phyloP scores from a whole-genome alignment of 371 early-diverging fungal species.

The Massospora cicadina region DNA sequence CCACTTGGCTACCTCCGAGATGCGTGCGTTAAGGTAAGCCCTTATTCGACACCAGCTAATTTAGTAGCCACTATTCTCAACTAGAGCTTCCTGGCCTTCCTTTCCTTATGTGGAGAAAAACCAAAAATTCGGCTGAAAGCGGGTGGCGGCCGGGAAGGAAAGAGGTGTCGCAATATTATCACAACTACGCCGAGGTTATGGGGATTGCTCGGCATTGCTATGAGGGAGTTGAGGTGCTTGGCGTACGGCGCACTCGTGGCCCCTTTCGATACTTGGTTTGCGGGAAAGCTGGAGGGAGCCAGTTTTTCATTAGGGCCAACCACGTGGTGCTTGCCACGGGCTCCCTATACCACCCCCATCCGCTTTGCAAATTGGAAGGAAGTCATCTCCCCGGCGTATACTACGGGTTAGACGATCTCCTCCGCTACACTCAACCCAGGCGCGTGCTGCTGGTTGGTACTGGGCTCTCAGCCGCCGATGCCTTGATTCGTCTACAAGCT shows the following conservation, averaged over 20 bases:
- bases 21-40: neutral
- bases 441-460: neutral
- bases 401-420: neutral
- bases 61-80: neutral
- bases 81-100: neutral
- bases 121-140: neutral
- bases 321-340: neutral
- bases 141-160: neutral
- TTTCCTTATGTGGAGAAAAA: neutral
- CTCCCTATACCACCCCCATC: neutral
- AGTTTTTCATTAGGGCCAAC: neutral
- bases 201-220: neutral
- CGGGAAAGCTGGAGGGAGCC: neutral
- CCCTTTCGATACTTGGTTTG: neutral
- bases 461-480: conserved; percentile 5
- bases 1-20: neutral
- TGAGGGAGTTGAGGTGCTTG: neutral
- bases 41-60: neutral
- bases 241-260: neutral
- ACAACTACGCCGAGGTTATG: neutral
- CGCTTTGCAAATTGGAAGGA: neutral
- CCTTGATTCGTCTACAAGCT: neutral
- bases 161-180: conserved; percentile 1
- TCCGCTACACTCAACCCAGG: neutral
- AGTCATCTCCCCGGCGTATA: neutral